Evolutionary conservation across 441 rosid species (phyloP), one percentile per base, ranked within the genome.

Genomic region (Eutrema salsugineum): DNA sequence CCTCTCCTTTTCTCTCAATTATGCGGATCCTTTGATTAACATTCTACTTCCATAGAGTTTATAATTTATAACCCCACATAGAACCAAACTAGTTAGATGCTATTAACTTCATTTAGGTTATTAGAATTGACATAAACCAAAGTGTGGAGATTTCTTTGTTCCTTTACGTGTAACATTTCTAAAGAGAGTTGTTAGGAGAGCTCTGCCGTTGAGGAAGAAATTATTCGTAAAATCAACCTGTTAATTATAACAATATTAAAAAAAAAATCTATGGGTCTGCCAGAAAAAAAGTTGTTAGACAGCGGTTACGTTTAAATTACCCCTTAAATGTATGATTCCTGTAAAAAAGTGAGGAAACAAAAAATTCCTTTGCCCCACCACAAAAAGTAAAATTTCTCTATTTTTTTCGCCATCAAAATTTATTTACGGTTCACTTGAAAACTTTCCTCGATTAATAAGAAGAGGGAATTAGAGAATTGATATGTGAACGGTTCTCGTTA

Each of bases 1-100:
- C 79, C 79, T 68, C 64, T 75, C 79, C 3, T 75, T 75, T 75
- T 75, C 79, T 56, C 59, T 55, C 75, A 62, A 44, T 75, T 69
- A 67, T 60, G 11, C 16, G 55, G 59, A 55, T 56, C 42, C 48
- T 64, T 44, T 72, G 49, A 17, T 69, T 69, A 55, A 68, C 59
- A 49, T 75, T 68, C 74, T 61, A 75, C 35, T 42, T 61, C 68
- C 70, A 36, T 61, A 43, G 36, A 53, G 69, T 68, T 54, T 62
- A 53, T 68, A 35, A 60, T 61, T 68, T 68, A 44, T 51, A 75
- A 60, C 69, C 73, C 73, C 64, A 75, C 73, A 60, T 35, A 1
- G 57, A 75, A 63, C 70, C 78, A 62, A 68, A 36, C 64, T 69
- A 56, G 58, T 62, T 68, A 62, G 50, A 75, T 53, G 14, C 20